Conservation (phyloP, 306 rosid genomes). For the Comarum palustre region DNA sequence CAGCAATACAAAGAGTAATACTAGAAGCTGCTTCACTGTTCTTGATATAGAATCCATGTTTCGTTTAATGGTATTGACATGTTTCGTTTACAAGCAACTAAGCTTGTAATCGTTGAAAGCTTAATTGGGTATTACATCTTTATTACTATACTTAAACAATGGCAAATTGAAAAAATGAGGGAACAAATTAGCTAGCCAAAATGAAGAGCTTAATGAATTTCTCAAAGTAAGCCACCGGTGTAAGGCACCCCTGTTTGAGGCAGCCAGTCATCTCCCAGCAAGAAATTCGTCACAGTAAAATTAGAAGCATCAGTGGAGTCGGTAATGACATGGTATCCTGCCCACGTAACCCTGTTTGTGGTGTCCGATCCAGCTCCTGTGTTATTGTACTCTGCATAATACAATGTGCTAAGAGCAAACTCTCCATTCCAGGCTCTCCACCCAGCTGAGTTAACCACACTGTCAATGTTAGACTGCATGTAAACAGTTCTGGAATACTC, state of each 20-base stretch:
- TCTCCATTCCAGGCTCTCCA: slow-evolving; percentile 81
- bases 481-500: slow-evolving; percentile 69
- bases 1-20: background rate
- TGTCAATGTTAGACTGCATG: slow-evolving; percentile 58
- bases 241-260: slow-evolving; percentile 72
- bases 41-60: background rate
- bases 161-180: background rate
- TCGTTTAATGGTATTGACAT: background rate
- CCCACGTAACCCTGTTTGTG: slow-evolving; percentile 47
- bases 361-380: slow-evolving; percentile 63
- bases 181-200: background rate
- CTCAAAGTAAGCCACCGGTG: slow-evolving; percentile 31
- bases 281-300: slow-evolving; percentile 54
- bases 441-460: slow-evolving; percentile 46
- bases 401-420: slow-evolving; percentile 66
- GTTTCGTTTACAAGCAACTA: background rate
- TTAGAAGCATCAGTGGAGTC: slow-evolving; percentile 49
- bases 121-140: slow-evolving; percentile 10
- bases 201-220: background rate
- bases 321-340: slow-evolving; percentile 51
- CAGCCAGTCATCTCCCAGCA: slow-evolving; percentile 61
- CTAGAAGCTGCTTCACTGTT: background rate
- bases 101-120: background rate
- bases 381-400: slow-evolving; percentile 72
- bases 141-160: slow-evolving; percentile 6